These are phyloP conservation scores for Cajanus cajan DNA, from an alignment of 306 rosid species.

Conservation along the genomic window DNA sequence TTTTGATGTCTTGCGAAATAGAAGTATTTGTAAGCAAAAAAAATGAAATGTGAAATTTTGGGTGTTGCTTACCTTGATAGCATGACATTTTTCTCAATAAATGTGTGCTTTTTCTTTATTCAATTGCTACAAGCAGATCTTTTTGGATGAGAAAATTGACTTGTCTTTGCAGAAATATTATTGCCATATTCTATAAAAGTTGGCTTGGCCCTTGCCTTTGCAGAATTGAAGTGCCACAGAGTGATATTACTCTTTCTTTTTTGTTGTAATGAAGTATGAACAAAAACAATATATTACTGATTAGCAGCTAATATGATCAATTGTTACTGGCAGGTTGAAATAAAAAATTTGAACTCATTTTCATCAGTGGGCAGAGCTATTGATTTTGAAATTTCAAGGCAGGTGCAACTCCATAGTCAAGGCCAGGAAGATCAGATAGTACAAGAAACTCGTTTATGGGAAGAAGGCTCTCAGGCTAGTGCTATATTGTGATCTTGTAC, in stretches of 20 bases:
- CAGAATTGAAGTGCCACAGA: not conserved
- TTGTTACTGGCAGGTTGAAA: constrained; percentile 76
- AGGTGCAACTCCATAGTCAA: constrained; percentile 69
- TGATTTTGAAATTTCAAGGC: constrained; percentile 93
- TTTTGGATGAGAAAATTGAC: not conserved
- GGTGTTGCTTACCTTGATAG: not conserved
- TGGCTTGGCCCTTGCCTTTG: not conserved
- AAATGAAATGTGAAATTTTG: not conserved
- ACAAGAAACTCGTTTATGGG: constrained; percentile 96
- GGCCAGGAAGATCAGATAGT: constrained; percentile 76
- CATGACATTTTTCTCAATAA: not conserved
- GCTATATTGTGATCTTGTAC: constrained; percentile 26
- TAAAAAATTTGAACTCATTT: constrained; percentile 88
- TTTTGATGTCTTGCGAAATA: not conserved
- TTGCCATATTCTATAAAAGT: not conserved
- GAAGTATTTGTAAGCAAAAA: not conserved
- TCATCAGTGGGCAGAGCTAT: constrained; percentile 78
- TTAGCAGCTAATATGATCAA: constrained; percentile 23
- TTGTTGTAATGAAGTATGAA: constrained; percentile 5
- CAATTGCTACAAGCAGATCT: not conserved
- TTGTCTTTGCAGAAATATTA: not conserved
- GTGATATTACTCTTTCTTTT: not conserved
- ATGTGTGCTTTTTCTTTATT: not conserved
- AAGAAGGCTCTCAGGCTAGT: constrained; percentile 88
- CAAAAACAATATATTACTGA: not conserved